Base-by-base conservation (phyloP, 2,329 filamentous ascomycete genomes). In the Colletotrichum limetticola region DNA sequence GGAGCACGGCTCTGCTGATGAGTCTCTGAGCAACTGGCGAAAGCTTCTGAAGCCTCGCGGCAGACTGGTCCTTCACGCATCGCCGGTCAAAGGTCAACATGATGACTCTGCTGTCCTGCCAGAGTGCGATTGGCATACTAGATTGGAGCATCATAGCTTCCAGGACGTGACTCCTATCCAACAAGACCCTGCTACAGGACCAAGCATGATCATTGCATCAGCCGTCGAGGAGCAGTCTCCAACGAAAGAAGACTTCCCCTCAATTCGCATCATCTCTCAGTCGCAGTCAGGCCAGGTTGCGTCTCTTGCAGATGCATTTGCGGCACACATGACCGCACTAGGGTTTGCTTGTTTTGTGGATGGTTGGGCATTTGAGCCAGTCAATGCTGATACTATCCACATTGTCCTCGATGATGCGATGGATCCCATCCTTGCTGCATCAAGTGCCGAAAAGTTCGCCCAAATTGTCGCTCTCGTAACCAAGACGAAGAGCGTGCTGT, bases 31-130 rank as follows among this genome's bases (percentile, higher is more conserved):
- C 3, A 78, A 79, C 59, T 65, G 76, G 3, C 74, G 58, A 9
- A 72, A 71, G 67, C 74, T 83, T 6, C 75, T 85, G 4, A 75
- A 76, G 19, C 80, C 81, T 0, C 76, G 77, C 14, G 83, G 83
- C 0, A 75, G 76, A 30, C 74, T 84, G 0, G 16, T 74, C 9
- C 62, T 74, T 5, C 7, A 30, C 60, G 19, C 49, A 14, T 28
- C 16, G 14, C n/a, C 22, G 73, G 14, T 52, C 55, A 6, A 68
- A 24, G n/a, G 24, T 52, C 5, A 35, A 46, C 52, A 63, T 76
- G 78, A 62, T 77, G 22, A 60, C 19, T n/a, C 72, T 62, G 73
- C 80, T 42, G 35, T 49, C 55, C 35, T 37, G 53, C 19, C 32
- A 4, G 24, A 49, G 35, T 26, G 7, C 16, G 57, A 59, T 16